Evolutionary conservation across 768 basidiomycete genomes (phyloP).

Genomic region (Panaeolus cyanescens): DNA sequence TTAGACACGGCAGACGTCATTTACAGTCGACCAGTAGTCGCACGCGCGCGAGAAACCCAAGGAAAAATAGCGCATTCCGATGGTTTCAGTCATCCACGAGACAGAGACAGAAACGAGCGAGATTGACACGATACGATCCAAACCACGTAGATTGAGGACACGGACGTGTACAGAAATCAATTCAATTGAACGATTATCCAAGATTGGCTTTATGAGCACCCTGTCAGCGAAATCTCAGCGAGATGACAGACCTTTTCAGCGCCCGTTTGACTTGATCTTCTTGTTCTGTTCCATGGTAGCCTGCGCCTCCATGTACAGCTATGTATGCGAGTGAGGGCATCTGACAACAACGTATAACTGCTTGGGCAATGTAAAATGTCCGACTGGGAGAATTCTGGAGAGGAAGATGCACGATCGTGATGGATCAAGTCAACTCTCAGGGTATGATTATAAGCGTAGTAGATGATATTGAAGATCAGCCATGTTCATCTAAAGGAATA

Average conservation of each 20-base stretch:
- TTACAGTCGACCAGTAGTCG: neutral
- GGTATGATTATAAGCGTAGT: too few relatives aligned
- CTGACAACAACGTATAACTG: neutral
- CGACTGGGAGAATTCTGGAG: too few relatives aligned
- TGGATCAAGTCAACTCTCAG: too few relatives aligned
- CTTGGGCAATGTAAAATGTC: too few relatives aligned
- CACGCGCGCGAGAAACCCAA: neutral
- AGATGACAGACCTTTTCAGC: conserved; percentile 47
- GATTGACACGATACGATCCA: conserved; percentile 1
- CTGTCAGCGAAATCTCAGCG: neutral
- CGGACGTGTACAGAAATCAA: neutral
- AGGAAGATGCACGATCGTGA: too few relatives aligned
- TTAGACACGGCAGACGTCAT: neutral
- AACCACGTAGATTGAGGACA: neutral
- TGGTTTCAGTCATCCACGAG: neutral
- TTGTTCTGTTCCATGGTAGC: conserved; percentile 49
- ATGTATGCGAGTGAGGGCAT: conserved; percentile 38
- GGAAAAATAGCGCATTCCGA: neutral
- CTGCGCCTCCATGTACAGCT: conserved; percentile 81
- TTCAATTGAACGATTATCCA: neutral
- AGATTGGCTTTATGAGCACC: neutral
- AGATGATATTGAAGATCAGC: too few relatives aligned
- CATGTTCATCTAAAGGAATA: too few relatives aligned
- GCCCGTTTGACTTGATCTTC: conserved; percentile 58
- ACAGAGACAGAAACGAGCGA: neutral